These are phyloP conservation scores for Suillus variegatus DNA, from an alignment of 768 basidiomycete genomes.

Conservation along the genomic window DNA sequence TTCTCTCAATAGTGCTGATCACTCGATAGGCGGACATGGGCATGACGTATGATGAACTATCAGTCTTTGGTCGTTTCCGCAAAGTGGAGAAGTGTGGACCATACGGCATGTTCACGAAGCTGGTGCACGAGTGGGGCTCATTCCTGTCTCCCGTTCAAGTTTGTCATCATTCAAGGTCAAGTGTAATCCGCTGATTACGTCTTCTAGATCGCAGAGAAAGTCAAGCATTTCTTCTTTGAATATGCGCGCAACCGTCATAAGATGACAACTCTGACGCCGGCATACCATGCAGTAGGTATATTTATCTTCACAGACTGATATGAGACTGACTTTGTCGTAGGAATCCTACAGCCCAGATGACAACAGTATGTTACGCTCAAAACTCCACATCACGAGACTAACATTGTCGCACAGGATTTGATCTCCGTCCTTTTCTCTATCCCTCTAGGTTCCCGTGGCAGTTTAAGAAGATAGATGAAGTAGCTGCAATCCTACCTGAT, in stretches of 20 bases:
- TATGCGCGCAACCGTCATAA: constrained; percentile 97
- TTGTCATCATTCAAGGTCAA: constrained; percentile 10
- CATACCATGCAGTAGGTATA: constrained; percentile 84
- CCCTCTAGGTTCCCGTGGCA: constrained; percentile 96
- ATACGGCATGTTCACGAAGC: constrained; percentile 95
- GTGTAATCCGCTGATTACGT: not conserved
- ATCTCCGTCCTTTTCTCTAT: constrained; percentile 95
- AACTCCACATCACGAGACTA: not conserved
- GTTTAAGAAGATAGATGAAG: constrained; percentile 91
- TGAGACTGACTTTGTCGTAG: constrained; percentile 38
- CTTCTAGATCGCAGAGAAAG: constrained; percentile 89
- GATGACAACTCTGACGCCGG: constrained; percentile 95
- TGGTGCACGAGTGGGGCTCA: constrained; percentile 91
- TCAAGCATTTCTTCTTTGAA: constrained; percentile 96
- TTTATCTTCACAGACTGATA: not conserved
- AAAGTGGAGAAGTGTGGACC: constrained; percentile 98
- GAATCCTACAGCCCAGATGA: constrained; percentile 97
- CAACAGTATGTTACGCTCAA: constrained; percentile 63
- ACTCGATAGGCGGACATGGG: constrained; percentile 87
- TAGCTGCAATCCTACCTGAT: constrained; percentile 77
- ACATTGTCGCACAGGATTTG: constrained; percentile 65
- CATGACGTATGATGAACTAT: constrained; percentile 98
- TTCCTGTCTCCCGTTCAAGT: constrained; percentile 84
- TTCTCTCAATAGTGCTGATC: constrained; percentile 6
- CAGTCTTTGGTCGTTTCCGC: constrained; percentile 87